Evolutionary conservation across 768 basidiomycete genomes (phyloP).

Genomic region (Tulasnella sp.): DNA sequence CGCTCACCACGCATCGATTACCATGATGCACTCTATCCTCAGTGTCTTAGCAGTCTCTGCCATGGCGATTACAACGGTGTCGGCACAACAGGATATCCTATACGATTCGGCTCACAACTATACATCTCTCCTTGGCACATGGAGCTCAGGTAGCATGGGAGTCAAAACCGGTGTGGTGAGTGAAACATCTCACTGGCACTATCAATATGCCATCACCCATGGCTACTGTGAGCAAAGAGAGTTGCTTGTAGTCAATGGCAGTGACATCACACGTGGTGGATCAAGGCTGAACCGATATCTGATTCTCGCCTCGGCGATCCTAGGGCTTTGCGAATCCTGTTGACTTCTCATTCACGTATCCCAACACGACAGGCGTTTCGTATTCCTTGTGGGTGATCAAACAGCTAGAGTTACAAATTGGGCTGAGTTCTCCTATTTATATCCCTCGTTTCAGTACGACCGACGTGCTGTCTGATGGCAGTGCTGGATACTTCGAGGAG

Average conservation of each 20-base stretch:
- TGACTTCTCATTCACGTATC: constrained; percentile 74
- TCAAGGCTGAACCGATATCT: constrained; percentile 11
- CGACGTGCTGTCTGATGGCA: constrained; percentile 25
- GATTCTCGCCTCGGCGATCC: not conserved
- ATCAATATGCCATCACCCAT: too few species aligned
- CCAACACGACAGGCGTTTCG: constrained; percentile 72
- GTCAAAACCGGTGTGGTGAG: constrained; percentile 78
- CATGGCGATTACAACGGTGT: not conserved
- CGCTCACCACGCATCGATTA: not conserved
- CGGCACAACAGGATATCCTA: constrained; percentile 1
- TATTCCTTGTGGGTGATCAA: constrained; percentile 84
- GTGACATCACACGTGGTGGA: not conserved
- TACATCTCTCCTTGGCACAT: constrained; percentile 53
- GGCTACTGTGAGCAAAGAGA: not conserved
- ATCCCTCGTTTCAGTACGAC: constrained; percentile 37
- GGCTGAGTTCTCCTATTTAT: constrained; percentile 1
- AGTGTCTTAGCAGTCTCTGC: too few species aligned
- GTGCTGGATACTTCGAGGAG: constrained; percentile 64
- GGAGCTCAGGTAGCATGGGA: constrained; percentile 66
- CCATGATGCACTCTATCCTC: not conserved
- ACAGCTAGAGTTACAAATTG: too few species aligned
- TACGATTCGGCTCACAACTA: constrained; percentile 6
- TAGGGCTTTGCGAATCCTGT: constrained; percentile 80
- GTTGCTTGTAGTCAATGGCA: too few species aligned
- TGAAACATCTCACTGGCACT: constrained; percentile 20